phyloP scores from a whole-genome alignment of 169 alveolate species.

The Eimeria sp. region DNA sequence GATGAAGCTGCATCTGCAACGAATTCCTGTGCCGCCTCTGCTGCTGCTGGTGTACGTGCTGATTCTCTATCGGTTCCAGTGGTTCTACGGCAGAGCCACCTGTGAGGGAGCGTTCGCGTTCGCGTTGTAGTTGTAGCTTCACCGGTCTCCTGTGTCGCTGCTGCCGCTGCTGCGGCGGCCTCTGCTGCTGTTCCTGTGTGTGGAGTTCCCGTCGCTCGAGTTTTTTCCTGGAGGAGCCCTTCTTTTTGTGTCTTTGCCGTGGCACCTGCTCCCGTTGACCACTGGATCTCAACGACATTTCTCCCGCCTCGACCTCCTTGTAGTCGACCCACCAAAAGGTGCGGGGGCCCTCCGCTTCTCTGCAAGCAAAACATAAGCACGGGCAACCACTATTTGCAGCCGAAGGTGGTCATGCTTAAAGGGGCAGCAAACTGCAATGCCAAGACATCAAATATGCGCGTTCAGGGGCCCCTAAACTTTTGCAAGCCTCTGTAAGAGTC shows the following conservation, averaged over 20 bases:
- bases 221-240: neutral
- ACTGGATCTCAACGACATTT: neutral
- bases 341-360: constrained; percentile 50
- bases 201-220: neutral
- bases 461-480: neutral
- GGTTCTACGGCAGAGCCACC: too few species aligned
- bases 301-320: neutral
- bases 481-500: neutral
- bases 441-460: neutral
- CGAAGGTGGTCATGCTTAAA: neutral
- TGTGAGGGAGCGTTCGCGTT: too few species aligned
- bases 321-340: neutral
- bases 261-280: neutral
- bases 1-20: neutral
- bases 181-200: neutral
- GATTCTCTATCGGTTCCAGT: too few species aligned
- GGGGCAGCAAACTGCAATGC: neutral
- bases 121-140: too few species aligned
- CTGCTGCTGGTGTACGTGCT: neutral
- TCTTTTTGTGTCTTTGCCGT: neutral
- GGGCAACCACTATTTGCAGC: neutral
- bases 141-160: too few species aligned
- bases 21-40: neutral
- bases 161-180: too few species aligned
- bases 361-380: neutral